A percentile compares a stretch with the other conserved stretches of the same genome.
Evolutionary conservation across 768 basidiomycete genomes (phyloP).

Genomic region (Boletus tomentosulus): DNA sequence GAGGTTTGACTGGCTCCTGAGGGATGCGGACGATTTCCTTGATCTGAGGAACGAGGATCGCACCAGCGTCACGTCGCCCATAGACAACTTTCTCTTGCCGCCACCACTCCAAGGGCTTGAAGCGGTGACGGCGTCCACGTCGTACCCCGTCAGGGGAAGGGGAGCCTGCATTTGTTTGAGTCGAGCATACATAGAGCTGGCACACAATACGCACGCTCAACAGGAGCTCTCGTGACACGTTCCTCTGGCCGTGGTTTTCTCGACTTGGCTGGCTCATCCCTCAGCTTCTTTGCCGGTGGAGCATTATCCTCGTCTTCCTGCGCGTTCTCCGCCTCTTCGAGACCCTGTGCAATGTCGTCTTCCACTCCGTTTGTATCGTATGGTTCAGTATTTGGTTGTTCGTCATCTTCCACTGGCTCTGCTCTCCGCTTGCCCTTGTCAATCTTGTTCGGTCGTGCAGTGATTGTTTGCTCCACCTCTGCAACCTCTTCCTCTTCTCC

Average conservation of each 20-base stretch:
- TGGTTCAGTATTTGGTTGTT: slow-evolving; percentile 5
- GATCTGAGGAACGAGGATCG: slow-evolving; percentile 59
- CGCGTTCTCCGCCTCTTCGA: slow-evolving; percentile 48
- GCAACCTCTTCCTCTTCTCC: slow-evolving; percentile 21
- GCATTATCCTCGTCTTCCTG: slow-evolving; percentile 42
- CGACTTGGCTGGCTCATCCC: slow-evolving; percentile 25
- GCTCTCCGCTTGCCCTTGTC: slow-evolving; percentile 43
- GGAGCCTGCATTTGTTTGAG: slow-evolving; percentile 21
- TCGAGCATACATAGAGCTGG: not conserved
- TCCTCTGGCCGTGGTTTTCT: slow-evolving; percentile 25
- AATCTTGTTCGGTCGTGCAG: slow-evolving; percentile 17
- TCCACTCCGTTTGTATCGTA: slow-evolving; percentile 30
- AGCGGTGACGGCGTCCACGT: slow-evolving; percentile 64
- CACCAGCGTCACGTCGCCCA: slow-evolving; percentile 51
- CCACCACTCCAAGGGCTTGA: slow-evolving; percentile 85
- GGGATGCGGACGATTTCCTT: slow-evolving; percentile 58
- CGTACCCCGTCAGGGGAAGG: slow-evolving; percentile 49
- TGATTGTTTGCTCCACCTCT: slow-evolving; percentile 33
- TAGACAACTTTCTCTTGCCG: slow-evolving; percentile 88
- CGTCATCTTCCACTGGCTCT: slow-evolving; percentile 13
- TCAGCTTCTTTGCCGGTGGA: slow-evolving; percentile 28
- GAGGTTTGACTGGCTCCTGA: slow-evolving; percentile 45
- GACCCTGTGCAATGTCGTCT: slow-evolving; percentile 40
- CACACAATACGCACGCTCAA: slow-evolving; percentile 23
- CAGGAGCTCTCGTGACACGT: slow-evolving; percentile 10